These are phyloP conservation scores for Naganishia vishniacii DNA, from an alignment of 768 basidiomycete species.

Conservation along the genomic window DNA sequence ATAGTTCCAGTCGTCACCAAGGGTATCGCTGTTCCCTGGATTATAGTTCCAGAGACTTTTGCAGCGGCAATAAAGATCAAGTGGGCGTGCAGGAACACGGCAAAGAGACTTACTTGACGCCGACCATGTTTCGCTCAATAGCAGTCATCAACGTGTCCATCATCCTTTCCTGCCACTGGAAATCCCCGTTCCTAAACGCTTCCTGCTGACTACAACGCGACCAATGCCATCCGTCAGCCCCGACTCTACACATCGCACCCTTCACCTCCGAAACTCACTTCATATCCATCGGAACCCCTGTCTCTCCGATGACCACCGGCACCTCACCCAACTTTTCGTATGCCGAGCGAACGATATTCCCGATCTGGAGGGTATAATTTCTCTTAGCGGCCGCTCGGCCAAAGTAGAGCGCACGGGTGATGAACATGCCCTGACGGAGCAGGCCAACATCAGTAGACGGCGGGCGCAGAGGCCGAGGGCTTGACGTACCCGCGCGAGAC, in stretches of 20 bases:
- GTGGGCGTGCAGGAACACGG: not conserved
- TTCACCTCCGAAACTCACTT: conserved; percentile 58
- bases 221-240: not conserved
- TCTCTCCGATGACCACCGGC: conserved; percentile 85
- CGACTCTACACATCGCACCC: not conserved
- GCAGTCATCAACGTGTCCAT: conserved; percentile 88
- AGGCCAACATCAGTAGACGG: not conserved
- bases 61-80: not conserved
- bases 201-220: conserved; percentile 57
- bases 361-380: conserved; percentile 76
- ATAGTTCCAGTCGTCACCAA: conserved; percentile 85
- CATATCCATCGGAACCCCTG: conserved; percentile 93
- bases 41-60: conserved; percentile 91
- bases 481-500: conserved; percentile 69
- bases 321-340: conserved; percentile 68
- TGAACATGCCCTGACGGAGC: conserved; percentile 71
- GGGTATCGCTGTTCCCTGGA: conserved; percentile 68
- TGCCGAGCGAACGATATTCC: conserved; percentile 66
- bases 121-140: conserved; percentile 67
- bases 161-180: conserved; percentile 78
- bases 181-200: conserved; percentile 69
- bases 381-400: conserved; percentile 72
- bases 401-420: conserved; percentile 75
- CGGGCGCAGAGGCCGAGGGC: not conserved
- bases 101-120: conserved; percentile 71